phyloP scores from a whole-genome alignment of 2,329 filamentous ascomycete species.

The Shiraia bambusicola region DNA sequence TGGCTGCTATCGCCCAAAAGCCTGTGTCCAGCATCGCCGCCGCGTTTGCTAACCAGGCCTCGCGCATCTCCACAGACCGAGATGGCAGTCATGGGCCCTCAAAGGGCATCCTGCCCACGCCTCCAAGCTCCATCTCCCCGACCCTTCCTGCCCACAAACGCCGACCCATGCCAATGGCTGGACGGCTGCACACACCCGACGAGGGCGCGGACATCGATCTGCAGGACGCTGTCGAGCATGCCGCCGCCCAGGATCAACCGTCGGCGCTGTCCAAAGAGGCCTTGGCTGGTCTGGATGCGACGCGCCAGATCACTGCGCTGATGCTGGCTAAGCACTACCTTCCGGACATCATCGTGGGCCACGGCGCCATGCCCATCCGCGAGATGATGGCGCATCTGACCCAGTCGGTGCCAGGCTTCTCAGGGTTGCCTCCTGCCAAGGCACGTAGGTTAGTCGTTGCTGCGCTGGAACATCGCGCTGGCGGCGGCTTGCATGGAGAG shows the following conservation, averaged over 20 bases:
- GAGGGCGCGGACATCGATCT: slow-evolving; percentile 81
- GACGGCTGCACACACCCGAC: slow-evolving; percentile 49
- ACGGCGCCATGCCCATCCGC: slow-evolving; percentile 90
- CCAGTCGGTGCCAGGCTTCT: slow-evolving; percentile 89
- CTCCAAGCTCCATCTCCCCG: slow-evolving; percentile 93
- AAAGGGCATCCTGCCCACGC: slow-evolving; percentile 70
- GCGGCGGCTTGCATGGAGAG: slow-evolving; percentile 63
- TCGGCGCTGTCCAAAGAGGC: slow-evolving; percentile 52
- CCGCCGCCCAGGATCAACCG: slow-evolving; percentile 48
- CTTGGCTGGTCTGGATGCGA: slow-evolving; percentile 64
- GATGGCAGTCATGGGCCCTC: slow-evolving; percentile 29
- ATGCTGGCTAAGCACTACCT: slow-evolving; percentile 89
- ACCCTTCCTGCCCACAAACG: slow-evolving; percentile 79
- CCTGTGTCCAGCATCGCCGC: slow-evolving; percentile 46
- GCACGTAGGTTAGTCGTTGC: slow-evolving; percentile 89
- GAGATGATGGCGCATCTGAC: slow-evolving; percentile 95
- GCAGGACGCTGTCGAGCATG: slow-evolving; percentile 64
- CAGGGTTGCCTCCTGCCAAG: slow-evolving; percentile 83
- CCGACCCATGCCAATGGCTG: slow-evolving; percentile 55
- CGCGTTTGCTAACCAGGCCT: slow-evolving; percentile 38
- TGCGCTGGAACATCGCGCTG: slow-evolving; percentile 78
- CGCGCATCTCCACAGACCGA: slow-evolving; percentile 33
- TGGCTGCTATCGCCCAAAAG: slow-evolving; percentile 40
- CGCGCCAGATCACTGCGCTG: slow-evolving; percentile 78
- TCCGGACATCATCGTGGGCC: slow-evolving; percentile 82